These are phyloP conservation scores for Angomonas deanei DNA, from an alignment of 208 protist genomes.

Conservation along the genomic window DNA sequence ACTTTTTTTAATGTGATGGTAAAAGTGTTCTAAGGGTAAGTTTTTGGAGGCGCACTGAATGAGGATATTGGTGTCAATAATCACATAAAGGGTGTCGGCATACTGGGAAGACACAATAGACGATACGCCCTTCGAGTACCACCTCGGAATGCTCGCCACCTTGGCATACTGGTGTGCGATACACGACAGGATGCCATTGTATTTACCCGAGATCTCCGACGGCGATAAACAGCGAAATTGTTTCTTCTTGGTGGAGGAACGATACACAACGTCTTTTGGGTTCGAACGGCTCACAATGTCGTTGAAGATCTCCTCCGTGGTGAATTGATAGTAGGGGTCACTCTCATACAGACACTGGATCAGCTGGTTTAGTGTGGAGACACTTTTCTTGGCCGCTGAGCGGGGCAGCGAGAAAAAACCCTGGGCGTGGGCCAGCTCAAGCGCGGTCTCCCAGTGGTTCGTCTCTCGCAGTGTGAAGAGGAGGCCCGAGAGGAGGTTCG, in stretches of 20 bases:
- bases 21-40: conserved; percentile 64
- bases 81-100: conserved; percentile 27
- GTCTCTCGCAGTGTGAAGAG: conserved; percentile 36
- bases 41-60: conserved; percentile 74
- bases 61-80: conserved; percentile 86
- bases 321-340: conserved; percentile 49
- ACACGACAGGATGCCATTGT: conserved; percentile 29
- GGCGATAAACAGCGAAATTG: conserved; percentile 52
- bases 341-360: conserved; percentile 63
- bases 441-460: conserved; percentile 41
- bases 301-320: conserved; percentile 44
- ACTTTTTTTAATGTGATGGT: conserved; percentile 40
- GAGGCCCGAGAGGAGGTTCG: conserved; percentile 48
- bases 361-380: conserved; percentile 33
- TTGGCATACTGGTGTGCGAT: conserved; percentile 47
- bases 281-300: conserved; percentile 47
- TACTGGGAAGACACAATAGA: conserved; percentile 34
- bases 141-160: conserved; percentile 29
- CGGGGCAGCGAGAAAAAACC: conserved; percentile 49
- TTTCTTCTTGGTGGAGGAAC: not conserved
- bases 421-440: conserved; percentile 39
- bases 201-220: conserved; percentile 43
- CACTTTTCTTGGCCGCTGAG: conserved; percentile 17
- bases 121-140: conserved; percentile 40
- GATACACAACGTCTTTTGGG: conserved; percentile 18